Base-by-base conservation (phyloP, 805 yeast genomes). In the Hagleromyces aurorensis region DNA sequence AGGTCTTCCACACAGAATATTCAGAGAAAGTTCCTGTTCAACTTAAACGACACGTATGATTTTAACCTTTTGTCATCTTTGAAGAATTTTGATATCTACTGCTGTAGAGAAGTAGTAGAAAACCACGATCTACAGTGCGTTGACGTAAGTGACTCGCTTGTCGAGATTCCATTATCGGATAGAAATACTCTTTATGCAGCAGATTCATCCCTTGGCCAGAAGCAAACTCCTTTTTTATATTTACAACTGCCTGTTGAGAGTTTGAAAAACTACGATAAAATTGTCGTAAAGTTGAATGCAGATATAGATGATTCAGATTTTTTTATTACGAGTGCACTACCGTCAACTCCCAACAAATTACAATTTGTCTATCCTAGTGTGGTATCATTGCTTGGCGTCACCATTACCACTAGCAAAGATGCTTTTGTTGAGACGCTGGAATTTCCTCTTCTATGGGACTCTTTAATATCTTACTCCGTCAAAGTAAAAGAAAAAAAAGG, bases 151-250 rank as follows among this genome's bases (percentile, higher is more conserved):
- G n/a, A n/a, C n/a, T n/a, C n/a, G n/a, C n/a, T n/a, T n/a, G n/a
- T n/a, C n/a, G n/a, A n/a, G n/a, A n/a, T n/a, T n/a, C 91, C 89
- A 3, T 57, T 69, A 19, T 72, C 87, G 1, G 44, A 57, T 3
- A 32, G 40, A 2, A 46, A 48, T 11, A 51, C 63, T 0, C 35
- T 38, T 1, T 54, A 59, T 9, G 44, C 72, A 1, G 56, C 63
- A 4, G 75, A 75, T 18, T 77, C 85, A 0, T 69, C 82, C 0
- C 41, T 57, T 23, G 78, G 70, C n/a, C 79, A 71, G 3, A 59
- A 59, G 0, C 32, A 48, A 3, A 19, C 40, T 2, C 78, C 83
- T 4, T 74, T 70, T 42, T n/a, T n/a, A n/a, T n/a, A n/a, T n/a
- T n/a, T n/a, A n/a, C n/a, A n/a, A n/a, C n/a, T n/a, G n/a, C n/a